Evolutionary conservation across 1,284 basidiomycete species (phyloP), one percentile per base, ranked within the genome.

Genomic region (Peniophora sp.): DNA sequence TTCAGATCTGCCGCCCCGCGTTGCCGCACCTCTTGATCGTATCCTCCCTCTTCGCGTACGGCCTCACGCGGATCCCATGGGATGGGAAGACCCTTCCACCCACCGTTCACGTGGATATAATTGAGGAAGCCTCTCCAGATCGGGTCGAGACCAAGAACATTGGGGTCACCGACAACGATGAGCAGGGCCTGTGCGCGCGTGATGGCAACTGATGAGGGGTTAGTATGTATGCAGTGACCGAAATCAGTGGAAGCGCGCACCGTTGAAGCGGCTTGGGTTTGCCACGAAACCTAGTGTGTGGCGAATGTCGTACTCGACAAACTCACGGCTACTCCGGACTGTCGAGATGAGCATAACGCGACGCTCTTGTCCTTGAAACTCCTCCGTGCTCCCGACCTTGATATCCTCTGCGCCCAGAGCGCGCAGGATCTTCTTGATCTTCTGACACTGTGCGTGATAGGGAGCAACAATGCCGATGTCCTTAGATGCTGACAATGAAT

Each of bases 351-450:
- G 81, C 46, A 85, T 83, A 5, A 82, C 72, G 0, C 72, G 69
- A 15, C 81, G 76, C 65, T 85, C 83, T 80, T 84, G 49, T 6
- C 81, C 82, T 61, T 85, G 81, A 63, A 83, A 85, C 52, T 81
- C 77, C 61, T 85, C 81, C 1, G 82, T 79, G 50, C 73, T 79
- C n/a, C 79, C 81, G 17, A 83, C 76, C 51, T 78, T 82, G 54
- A 81, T 68, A 3, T 65, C 71, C 48, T 59, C 68, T 60, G 43
- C 52, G 14, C 23, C 23, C 46, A 56, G 64, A 58, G 50, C 22
- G 39, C 54, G 44, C 48, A 62, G 43, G 66, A 59, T 35, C 60
- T 55, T 44, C 37, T 63, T 54, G 42, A 83, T 77, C 60, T 80
- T 81, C 52, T 67, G 66, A 37, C 73, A 68, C 57, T 85, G 81